phyloP scores from a whole-genome alignment of 192 early-diverging fungal species.

The Podila verticillata region DNA sequence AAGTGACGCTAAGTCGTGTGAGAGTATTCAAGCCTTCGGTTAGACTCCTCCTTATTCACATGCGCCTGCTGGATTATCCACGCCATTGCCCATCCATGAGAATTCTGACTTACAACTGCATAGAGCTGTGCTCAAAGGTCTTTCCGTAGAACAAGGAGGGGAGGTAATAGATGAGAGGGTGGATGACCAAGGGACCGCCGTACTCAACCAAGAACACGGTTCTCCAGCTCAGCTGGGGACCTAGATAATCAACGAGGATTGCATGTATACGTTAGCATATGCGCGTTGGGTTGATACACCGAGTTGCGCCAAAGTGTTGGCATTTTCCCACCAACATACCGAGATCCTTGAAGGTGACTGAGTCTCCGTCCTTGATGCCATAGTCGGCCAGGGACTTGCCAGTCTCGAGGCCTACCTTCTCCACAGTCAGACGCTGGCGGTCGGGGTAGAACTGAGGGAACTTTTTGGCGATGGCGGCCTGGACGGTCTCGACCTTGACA shows the following conservation, averaged over 20 bases:
- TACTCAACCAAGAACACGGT: constrained; percentile 96
- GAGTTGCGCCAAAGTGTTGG: no score
- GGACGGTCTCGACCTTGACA: constrained; percentile 76
- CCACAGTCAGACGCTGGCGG: constrained; percentile 82
- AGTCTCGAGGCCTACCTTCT: constrained; percentile 67
- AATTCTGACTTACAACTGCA: constrained; percentile 65
- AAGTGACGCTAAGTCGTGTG: constrained; percentile 61
- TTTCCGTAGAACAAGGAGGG: constrained; percentile 74
- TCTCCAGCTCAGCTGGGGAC: constrained; percentile 94
- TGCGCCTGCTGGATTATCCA: background rate
- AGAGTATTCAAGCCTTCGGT: background rate
- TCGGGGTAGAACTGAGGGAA: constrained; percentile 73
- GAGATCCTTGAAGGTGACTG: constrained; percentile 75
- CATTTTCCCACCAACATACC: constrained; percentile 30
- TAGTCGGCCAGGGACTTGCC: constrained; percentile 69
- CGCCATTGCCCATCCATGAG: no score
- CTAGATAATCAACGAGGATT: constrained; percentile 25
- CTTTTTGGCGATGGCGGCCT: constrained; percentile 71
- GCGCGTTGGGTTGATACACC: no score
- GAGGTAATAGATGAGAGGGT: constrained; percentile 86
- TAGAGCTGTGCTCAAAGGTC: constrained; percentile 71
- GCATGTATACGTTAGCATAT: background rate
- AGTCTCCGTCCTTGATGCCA: constrained; percentile 70
- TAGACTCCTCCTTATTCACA: no score
- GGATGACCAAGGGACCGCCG: constrained; percentile 86